Evolutionary conservation across 1,139 yeast genomes (phyloP).

Genomic region (Yamadazyma trypodendri): DNA sequence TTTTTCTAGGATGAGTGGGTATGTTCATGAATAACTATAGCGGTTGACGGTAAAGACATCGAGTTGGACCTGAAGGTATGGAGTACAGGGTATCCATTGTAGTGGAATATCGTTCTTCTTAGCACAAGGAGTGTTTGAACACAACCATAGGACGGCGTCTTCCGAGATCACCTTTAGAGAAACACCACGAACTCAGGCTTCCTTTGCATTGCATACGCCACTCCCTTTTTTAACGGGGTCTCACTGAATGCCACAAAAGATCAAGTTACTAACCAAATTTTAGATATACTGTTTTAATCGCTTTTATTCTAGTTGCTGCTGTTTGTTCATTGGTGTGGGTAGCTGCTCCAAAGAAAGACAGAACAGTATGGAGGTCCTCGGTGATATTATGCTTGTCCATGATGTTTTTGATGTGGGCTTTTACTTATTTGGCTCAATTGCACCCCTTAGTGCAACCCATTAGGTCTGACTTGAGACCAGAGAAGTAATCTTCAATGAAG

Average conservation of each 20-base stretch:
- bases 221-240: neutral
- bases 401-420: constrained; percentile 96
- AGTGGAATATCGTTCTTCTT: too few species aligned
- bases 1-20: neutral
- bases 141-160: too few species aligned
- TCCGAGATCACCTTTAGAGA: too few species aligned
- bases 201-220: too few species aligned
- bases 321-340: constrained; percentile 64
- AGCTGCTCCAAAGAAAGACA: constrained; percentile 59
- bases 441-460: constrained; percentile 83
- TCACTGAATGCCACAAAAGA: too few species aligned
- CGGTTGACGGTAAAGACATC: too few species aligned
- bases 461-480: constrained; percentile 80
- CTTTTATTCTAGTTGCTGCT: constrained; percentile 58
- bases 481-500: constrained; percentile 20
- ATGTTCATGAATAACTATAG: neutral
- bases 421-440: constrained; percentile 75
- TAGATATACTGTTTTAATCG: constrained; percentile 71
- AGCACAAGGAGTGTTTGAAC: too few species aligned
- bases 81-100: too few species aligned
- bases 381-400: constrained; percentile 76
- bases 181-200: too few species aligned
- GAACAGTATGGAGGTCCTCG: constrained; percentile 87
- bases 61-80: too few species aligned
- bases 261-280: constrained; percentile 8